Base-by-base conservation (phyloP, 306 rosid species). In the Oemleria cerasiformis region DNA sequence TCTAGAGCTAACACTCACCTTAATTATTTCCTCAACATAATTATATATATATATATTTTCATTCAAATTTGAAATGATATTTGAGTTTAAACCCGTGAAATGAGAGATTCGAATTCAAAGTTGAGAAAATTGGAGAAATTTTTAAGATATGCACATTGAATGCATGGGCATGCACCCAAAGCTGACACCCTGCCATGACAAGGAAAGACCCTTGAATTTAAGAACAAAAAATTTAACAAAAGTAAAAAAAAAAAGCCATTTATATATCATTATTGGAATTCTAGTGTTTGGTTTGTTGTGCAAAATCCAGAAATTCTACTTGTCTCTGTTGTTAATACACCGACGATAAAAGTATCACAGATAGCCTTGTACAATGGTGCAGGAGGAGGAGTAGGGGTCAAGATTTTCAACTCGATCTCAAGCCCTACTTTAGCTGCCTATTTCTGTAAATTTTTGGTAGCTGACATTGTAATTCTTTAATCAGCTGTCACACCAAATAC, bases 101-200 rank as follows among this genome's bases (percentile, higher is more conserved):
- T 4, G 9, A 53, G 25, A 53, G n/a, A 19, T 19, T 53, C 36
- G 3, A 30, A 1, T 30, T 30, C 3, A 1, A 30, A 30, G 3
- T 30, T 30, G 1, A 7, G 20, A 58, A 58, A 30, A 58, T 34
- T 58, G 41, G 4, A 3, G 63, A 58, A 58, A 34, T 34, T 34
- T 57, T 7, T 30, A 41, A 59, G 8, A 3, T 15, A 7, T 8
- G 64, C 44, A 14, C 64, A 51, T 41, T 73, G 23, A 63, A 63
- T 20, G 63, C 55, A 41, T 23, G 55, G 19, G 7, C 57, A 53
- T 50, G 70, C 42, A 54, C 57, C 47, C 15, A 15, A 30, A 54
- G 66, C 66, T 65, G 78, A 65, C 78, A 50, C 11, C 20, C 64
- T 40, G 63, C 44, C 63, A 65, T 74, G 72, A 55, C 21, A 54